Base-by-base conservation (phyloP, 371 early-diverging fungal genomes). In the Chytridium lagenaria region DNA sequence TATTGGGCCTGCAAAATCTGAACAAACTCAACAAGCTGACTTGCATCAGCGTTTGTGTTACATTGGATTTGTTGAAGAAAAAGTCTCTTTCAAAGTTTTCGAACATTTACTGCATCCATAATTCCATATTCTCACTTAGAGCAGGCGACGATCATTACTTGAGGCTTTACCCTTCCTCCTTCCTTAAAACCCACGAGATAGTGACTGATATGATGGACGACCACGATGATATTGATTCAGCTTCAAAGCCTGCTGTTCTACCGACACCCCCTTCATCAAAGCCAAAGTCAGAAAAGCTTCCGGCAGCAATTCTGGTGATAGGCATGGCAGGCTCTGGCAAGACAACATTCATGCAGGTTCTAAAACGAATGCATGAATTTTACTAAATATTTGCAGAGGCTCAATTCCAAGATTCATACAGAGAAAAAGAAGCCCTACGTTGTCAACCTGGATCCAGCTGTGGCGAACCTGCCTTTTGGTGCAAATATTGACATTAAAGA, bases 281-380 rank as follows among this genome's bases (percentile, higher is more conserved):
- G 61, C 55, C 55, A 26, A 16, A 33, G 10, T 12, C 34, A 2
- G 34, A 5, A 2, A 64, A 50, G 39, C 16, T 85, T 71, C 93
- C 94, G 28, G 90, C 91, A 33, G 90, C 90, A 72, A 89, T 94
- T 69, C 87, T 95, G 16, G 91, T 91, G 76, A 93, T 94, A 72
- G 95, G 99, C 51, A 98, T 99, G 99, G 99, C 99, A 22, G 99
- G 99, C 31, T 93, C 94, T 23, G 99, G 99, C 65, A 99, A 99
- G 80, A 97, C 98, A 5, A 96, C 98, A 5, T 95, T 99, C 85
- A 94, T 97, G 92, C 98, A 98, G 90, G 94, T 91, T 33, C 50
- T 28, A 34, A 0, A 5, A 2, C 33, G 16, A 15, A 31, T 36
- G 28, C 59, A 2, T 15, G 40, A 68, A 50, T 68, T 38, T 28